Evolutionary conservation across 805 yeast genomes (phyloP), one percentile per base, ranked within the genome.

Genomic region (Kluyveromyces nonfermentans): DNA sequence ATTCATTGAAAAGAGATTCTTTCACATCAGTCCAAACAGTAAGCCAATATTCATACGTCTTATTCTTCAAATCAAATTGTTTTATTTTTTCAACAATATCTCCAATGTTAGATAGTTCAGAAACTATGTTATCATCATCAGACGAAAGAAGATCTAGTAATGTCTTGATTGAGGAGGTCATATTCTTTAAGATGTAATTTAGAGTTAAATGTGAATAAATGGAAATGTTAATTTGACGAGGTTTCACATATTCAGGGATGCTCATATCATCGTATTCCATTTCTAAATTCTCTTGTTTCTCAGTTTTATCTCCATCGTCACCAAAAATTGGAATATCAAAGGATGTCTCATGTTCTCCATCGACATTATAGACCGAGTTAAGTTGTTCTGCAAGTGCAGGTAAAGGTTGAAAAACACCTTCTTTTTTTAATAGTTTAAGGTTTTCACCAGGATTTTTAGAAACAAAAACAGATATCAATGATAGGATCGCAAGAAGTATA

Each of bases 381-480:
- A 45, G 28, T 10, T 22, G 12, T 33, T 38, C 33, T 15, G 40
- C 17, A 10, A 41, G 18, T 10, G 36, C 19, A 10, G 36, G 37
- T 5, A 44, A 44, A 12, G 53, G 39, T 21, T 56, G 59, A 25
- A 51, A 47, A 18, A 59, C 50, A 0, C 96, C 96, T 53, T 86
- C 94, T 44, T 84, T 72, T 52, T 75, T 82, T 48, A 86, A 75
- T 7, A 67, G 70, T 0, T 58, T 53, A 5, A 78, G 54, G 44
- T 74, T 79, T 1, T 59, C 46, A 1, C 61, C 63, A 0, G 80
- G 72, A 15, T 72, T 63, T 36, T 71, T 68, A 5, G 60, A 58
- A 0, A 77, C 61, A 40, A 85, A 56, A 2, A 59, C 47, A 7
- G 69, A 64, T 1, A 78, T 65, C 12, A 81, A 60, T 1, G 73